Evolutionary conservation across 1,139 yeast species (phyloP).

Genomic region (Hansenula lynferdii): DNA sequence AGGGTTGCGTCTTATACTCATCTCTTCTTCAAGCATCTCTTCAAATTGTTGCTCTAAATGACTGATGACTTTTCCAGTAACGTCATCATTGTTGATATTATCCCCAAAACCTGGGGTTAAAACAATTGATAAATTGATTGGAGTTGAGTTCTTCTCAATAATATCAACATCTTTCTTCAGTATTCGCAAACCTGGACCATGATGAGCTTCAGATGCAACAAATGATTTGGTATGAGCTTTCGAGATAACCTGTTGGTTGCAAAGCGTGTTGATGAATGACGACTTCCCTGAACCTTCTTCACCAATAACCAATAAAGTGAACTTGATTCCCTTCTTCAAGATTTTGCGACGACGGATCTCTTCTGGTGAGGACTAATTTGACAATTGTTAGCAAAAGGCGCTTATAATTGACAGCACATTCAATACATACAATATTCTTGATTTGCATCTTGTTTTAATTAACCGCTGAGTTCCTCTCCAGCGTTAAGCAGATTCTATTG

Average conservation of each 20-base stretch:
- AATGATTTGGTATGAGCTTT: conserved; percentile 11
- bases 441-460: too few relatives aligned
- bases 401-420: background rate
- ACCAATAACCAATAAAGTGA: conserved; percentile 55
- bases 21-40: conserved; percentile 51
- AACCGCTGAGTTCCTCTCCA: too few relatives aligned
- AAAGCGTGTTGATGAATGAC: conserved; percentile 56
- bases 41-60: conserved; percentile 56
- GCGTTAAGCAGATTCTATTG: too few relatives aligned
- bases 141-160: conserved; percentile 35
- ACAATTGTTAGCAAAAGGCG: background rate
- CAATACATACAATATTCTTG: background rate
- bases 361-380: conserved; percentile 30
- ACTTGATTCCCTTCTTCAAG: conserved; percentile 53
- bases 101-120: conserved; percentile 44
- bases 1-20: conserved; percentile 52
- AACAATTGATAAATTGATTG: conserved; percentile 36
- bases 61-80: conserved; percentile 37
- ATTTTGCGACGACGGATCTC: conserved; percentile 55
- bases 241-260: conserved; percentile 30
- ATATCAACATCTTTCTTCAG: conserved; percentile 24
- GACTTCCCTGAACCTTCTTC: conserved; percentile 59
- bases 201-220: conserved; percentile 20
- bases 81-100: conserved; percentile 28
- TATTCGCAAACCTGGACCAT: conserved; percentile 23